Evolutionary conservation across 768 basidiomycete genomes (phyloP), one percentile per base, ranked within the genome.

Genomic region (Sutorius australiensis): DNA sequence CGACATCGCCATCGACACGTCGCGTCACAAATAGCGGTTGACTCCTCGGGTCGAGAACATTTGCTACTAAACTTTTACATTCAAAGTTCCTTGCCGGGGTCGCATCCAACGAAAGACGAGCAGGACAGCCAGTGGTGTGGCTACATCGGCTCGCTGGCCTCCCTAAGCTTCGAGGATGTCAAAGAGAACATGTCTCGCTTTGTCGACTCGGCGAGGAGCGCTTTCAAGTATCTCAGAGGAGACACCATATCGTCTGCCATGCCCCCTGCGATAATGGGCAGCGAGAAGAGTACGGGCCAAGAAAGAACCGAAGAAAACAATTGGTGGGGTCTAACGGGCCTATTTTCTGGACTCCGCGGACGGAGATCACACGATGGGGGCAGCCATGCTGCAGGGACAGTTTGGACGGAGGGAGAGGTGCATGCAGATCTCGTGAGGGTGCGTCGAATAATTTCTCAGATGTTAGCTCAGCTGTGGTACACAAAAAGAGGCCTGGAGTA

Each of bases 41-140:
- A 93, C 65, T 71, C 83, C 11, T 64, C 79, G 10, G 91, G 91
- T 1, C 80, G 83, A 38, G 89, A 92, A 65, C 91, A 92, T 59
- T 84, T 93, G 82, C 77, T 90, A 30, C 77, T 93, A 66, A 86
- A 86, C 40, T 93, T 93, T 70, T 93, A 86, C 60, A 77, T 92
- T 27, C 80, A 89, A 72, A 84, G 83, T 34, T 73, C 76, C 43
- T 72, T 77, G 34, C 52, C 57, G 7, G 49, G 67, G 3, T 61
- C 69, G 8, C 64, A 72, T 6, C n/a, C 36, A 24, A 17, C 31
- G 32, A 39, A 57, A 48, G 77, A 79, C 14, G 60, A 59, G 45
- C 47, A 55, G 39, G 55, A 54, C 16, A 30, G 21, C 12, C 54
- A 53, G 31, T 56, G 54, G 56, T 6, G 38, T 9, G 66, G 73